Base-by-base conservation (phyloP, 805 yeast species). In the Ogataea saltuana region DNA sequence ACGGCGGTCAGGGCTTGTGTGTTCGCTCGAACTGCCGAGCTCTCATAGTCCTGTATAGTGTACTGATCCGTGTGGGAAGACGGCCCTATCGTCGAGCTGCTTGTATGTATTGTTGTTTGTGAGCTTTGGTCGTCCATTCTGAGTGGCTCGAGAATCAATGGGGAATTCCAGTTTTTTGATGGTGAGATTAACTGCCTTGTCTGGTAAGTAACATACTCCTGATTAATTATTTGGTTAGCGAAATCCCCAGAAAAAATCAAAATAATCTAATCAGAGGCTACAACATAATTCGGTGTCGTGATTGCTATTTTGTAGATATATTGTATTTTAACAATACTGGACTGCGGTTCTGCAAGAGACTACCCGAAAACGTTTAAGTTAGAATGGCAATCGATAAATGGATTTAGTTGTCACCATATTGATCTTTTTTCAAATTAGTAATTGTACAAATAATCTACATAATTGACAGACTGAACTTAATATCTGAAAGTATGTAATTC, bases 111-210 rank as follows among this genome's bases (percentile, higher is more conserved):
- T 3, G 53, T 50, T 4, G 46, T 46, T 40, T 50, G 52, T 6
- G 57, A 53, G 28, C 54, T 49, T 34, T 50, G 54, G 33, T 53
- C 57, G 34, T 53, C 54, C 50, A 50, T 47, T n/a, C 11, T 37
- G 31, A 15, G 30, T 6, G 45, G 38, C 21, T 15, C 19, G 19
- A 22, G 7, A 17, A 10, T 10, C 10, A 10, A 10, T 22, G 7
- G 25, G 7, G 25, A 22, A 22, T 22, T 7, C 10, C 10, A 22
- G 10, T 22, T 7, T 7, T 8, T 22, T 22, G 25, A 22, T 8
- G 26, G 26, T n/a, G n/a, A n/a, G n/a, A n/a, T n/a, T n/a, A n/a
- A n/a, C 15, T 16, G 6, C 33, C 29, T 18, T 9, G 6, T 16
- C 17, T n/a, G n/a, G 9, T 22, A 22, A 12, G 10, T 25, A 13